phyloP scores from a whole-genome alignment of 176 grass and related monocot genomes.

The Canna indica region DNA sequence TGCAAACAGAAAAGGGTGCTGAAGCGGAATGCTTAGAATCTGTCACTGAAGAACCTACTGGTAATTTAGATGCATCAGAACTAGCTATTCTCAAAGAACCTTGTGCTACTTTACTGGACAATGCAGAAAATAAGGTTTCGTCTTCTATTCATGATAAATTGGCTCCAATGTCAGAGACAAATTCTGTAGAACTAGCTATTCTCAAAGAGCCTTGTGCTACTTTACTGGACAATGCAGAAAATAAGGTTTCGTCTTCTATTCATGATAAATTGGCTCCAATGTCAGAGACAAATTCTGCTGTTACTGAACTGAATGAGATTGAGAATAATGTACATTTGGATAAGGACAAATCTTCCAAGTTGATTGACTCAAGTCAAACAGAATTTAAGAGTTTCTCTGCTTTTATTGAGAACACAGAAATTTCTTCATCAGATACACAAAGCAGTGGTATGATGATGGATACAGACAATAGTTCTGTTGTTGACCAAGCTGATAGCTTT shows the following conservation, averaged over 20 bases:
- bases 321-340: constrained; percentile 9
- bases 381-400: constrained; percentile 8
- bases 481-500: constrained; percentile 53
- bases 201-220: constrained; percentile 18
- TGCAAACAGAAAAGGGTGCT: neutral
- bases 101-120: constrained; percentile 20
- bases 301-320: constrained; percentile 24
- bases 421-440: constrained; percentile 14
- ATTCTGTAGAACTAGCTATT: constrained; percentile 24
- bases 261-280: constrained; percentile 25
- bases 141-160: constrained; percentile 18
- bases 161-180: constrained; percentile 17
- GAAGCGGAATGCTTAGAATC: constrained; percentile 19
- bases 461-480: constrained; percentile 14
- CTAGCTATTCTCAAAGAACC: constrained; percentile 17
- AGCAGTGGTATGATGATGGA: constrained; percentile 20
- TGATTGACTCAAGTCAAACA: constrained; percentile 21
- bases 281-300: constrained; percentile 8
- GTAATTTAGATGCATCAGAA: constrained; percentile 29
- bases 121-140: constrained; percentile 13
- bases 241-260: constrained; percentile 12
- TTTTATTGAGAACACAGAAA: constrained; percentile 23
- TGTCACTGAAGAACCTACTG: constrained; percentile 15
- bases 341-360: constrained; percentile 21
- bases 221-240: constrained; percentile 15